These are phyloP conservation scores for Phytophthora idaei DNA, from an alignment of 352 stramenopile genomes.

Conservation along the genomic window DNA sequence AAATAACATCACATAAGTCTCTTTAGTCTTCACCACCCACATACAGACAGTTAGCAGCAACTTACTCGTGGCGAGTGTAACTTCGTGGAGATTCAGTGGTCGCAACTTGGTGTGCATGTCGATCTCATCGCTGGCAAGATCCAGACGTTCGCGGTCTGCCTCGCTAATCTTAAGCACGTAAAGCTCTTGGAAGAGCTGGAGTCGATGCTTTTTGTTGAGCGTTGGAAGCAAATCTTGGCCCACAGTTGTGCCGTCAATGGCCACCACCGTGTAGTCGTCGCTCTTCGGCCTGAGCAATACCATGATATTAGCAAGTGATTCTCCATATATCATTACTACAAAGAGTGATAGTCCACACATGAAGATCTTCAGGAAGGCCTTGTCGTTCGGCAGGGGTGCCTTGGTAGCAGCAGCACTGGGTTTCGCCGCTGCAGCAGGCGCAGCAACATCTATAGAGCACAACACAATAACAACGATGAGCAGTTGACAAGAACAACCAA, in stretches of 20 bases:
- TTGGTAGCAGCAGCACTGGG: slow-evolving; percentile 45
- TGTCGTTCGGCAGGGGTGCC: slow-evolving; percentile 61
- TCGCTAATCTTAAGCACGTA: slow-evolving; percentile 92
- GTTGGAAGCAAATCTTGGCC: slow-evolving; percentile 84
- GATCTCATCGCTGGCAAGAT: slow-evolving; percentile 85
- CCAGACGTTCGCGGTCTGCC: slow-evolving; percentile 77
- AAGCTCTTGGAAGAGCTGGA: slow-evolving; percentile 87
- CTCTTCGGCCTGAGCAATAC: slow-evolving; percentile 71
- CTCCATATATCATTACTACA: background rate
- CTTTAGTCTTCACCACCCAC: slow-evolving; percentile 6
- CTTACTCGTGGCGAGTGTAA: slow-evolving; percentile 87
- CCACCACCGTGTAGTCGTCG: slow-evolving; percentile 89
- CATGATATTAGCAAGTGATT: slow-evolving; percentile 8
- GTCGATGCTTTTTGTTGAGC: slow-evolving; percentile 87
- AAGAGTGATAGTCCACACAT: slow-evolving; percentile 51
- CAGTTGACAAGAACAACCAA: background rate
- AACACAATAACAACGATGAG: slow-evolving; percentile 4
- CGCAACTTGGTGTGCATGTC: slow-evolving; percentile 89
- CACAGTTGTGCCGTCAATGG: slow-evolving; percentile 78
- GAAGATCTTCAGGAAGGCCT: slow-evolving; percentile 89
- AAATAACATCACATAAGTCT: background rate
- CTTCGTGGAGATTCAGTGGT: slow-evolving; percentile 86
- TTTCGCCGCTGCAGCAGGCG: slow-evolving; percentile 30
- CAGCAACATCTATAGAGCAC: slow-evolving; percentile 33
- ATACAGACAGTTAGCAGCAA: slow-evolving; percentile 1